A percentile compares a stretch with the other conserved stretches of the same genome.
Evolutionary conservation across 2,329 filamentous ascomycete species (phyloP).

Genomic region (Trichophaea hybrida): DNA sequence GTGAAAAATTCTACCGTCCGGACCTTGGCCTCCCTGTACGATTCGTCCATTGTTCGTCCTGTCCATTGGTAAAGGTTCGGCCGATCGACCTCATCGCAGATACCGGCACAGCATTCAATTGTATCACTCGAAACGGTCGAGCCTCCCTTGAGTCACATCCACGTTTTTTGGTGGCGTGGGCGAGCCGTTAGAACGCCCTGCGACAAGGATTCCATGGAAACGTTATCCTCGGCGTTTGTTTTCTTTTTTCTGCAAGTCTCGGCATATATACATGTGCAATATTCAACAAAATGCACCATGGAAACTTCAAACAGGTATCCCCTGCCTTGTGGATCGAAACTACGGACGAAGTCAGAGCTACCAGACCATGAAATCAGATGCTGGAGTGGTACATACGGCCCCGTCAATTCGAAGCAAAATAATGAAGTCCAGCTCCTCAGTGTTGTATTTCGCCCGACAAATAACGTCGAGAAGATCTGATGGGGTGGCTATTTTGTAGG

Average conservation of each 20-base stretch:
- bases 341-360: not conserved
- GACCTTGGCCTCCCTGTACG: not conserved
- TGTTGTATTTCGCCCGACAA: not conserved
- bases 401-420: not conserved
- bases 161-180: slow-evolving; percentile 12
- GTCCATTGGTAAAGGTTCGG: not conserved
- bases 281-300: not conserved
- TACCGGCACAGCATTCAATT: not conserved
- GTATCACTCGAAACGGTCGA: not conserved
- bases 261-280: not conserved
- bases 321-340: not conserved
- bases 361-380: not conserved
- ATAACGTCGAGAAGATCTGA: not conserved
- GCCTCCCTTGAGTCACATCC: slow-evolving; percentile 1
- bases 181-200: not conserved
- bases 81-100: not conserved
- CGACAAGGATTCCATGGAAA: not conserved
- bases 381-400: not conserved
- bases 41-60: not conserved
- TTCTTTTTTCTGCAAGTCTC: not conserved
- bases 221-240: not conserved
- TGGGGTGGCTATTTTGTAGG: not conserved
- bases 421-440: no score
- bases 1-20: not conserved
- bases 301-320: not conserved